A percentile compares a stretch with the other conserved stretches of the same genome.
Conservation (phyloP, 176 grass and related monocot species). For the Hsuehochloa calcarea region DNA sequence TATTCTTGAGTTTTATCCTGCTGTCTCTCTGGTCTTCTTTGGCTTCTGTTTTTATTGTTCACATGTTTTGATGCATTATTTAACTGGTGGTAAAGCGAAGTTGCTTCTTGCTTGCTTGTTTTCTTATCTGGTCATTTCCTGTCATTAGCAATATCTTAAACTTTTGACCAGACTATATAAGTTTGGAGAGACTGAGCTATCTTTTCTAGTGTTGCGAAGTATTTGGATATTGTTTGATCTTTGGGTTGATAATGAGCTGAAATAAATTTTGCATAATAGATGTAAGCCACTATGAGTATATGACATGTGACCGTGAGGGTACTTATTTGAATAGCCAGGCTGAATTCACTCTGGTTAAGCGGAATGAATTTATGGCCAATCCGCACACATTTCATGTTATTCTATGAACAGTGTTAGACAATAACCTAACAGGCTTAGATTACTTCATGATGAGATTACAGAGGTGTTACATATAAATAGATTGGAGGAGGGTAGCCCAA, state of each 20-base stretch:
- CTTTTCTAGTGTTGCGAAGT: not conserved
- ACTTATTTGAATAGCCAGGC: not conserved
- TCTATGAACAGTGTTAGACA: not conserved
- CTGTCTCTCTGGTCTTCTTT: not conserved
- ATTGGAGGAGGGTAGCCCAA: too few relatives aligned
- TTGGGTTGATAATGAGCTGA: not conserved
- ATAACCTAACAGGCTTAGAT: too few relatives aligned
- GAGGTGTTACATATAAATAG: too few relatives aligned
- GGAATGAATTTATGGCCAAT: not conserved
- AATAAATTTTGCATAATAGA: not conserved
- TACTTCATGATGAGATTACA: too few relatives aligned
- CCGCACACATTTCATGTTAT: not conserved
- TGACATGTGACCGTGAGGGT: not conserved
- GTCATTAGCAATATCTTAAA: not conserved
- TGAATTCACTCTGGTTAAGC: not conserved
- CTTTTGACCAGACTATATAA: not conserved
- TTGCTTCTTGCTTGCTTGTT: not conserved
- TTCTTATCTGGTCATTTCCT: not conserved
- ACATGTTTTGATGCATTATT: not conserved
- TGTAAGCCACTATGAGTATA: not conserved
- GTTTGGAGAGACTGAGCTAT: not conserved
- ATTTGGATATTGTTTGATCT: not conserved
- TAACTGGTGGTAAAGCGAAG: not conserved
- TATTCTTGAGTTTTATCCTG: slow-evolving; percentile 15
- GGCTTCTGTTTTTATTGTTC: not conserved